Conservation (phyloP, 208 protist genomes). For the Acanthamoeba lugdunensis region DNA sequence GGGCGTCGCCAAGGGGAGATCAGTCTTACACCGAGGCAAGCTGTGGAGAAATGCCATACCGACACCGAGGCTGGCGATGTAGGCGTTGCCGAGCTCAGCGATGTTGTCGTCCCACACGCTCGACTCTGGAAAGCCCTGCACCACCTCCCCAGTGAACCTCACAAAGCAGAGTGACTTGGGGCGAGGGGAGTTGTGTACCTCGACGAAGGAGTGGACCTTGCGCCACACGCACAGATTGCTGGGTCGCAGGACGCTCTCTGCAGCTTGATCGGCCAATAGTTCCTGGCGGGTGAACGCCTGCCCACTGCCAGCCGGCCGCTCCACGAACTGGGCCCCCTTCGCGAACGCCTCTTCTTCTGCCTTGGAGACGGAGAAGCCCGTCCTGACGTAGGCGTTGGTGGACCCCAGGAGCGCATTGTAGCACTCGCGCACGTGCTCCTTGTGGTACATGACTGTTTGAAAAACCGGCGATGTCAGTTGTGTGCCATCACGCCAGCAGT, state of each 20-base stretch:
- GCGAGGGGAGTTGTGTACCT: not conserved
- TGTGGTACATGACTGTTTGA: not conserved
- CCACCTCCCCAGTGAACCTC: no score
- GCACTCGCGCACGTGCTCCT: not conserved
- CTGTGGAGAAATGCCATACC: not conserved
- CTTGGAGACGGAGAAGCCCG: not conserved
- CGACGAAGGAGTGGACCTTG: not conserved
- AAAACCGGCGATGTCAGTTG: no score
- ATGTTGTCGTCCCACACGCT: not conserved
- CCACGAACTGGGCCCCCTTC: not conserved
- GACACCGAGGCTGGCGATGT: not conserved
- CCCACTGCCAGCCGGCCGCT: not conserved
- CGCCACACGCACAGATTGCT: constrained; percentile 29
- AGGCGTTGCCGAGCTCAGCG: not conserved
- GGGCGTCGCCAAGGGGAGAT: no score
- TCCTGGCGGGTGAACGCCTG: not conserved
- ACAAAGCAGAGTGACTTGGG: not conserved
- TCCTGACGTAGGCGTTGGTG: not conserved
- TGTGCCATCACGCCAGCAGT: not conserved
- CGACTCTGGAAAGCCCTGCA: not conserved
- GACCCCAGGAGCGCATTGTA: not conserved
- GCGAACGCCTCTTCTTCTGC: not conserved
- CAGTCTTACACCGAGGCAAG: not conserved
- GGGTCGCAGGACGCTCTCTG: not conserved
- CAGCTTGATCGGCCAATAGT: not conserved